Conservation (phyloP, 139 green algal genomes). For the Coelastrella sp. region DNA sequence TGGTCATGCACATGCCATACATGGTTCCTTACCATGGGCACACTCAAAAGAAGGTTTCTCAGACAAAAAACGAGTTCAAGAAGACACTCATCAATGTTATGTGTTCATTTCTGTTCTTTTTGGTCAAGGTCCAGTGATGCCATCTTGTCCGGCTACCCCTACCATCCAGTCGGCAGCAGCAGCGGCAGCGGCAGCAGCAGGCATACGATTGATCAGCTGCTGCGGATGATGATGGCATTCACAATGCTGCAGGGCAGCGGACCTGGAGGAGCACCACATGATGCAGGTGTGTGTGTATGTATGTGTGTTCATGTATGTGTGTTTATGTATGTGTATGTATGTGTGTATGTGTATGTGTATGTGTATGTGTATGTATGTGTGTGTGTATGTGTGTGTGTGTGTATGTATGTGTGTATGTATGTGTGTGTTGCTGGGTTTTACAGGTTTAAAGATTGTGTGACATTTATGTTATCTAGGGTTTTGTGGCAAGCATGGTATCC, state of each 20-base stretch:
- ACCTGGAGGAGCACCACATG: background rate
- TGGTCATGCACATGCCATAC: no score
- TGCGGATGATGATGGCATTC: constrained; percentile 50
- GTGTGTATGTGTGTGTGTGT: background rate
- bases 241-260: constrained; percentile 33
- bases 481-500: no score
- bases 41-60: no score
- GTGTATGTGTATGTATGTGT: background rate
- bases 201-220: constrained; percentile 43
- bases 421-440: no score
- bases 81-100: no score
- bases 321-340: background rate
- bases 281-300: background rate
- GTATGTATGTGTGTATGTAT: background rate
- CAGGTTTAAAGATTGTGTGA: no score
- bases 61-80: no score
- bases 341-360: no score
- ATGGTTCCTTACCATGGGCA: no score
- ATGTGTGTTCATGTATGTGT: no score
- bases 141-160: background rate
- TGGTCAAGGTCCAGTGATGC: background rate
- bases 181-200: background rate
- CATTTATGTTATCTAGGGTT: no score
- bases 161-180: background rate
- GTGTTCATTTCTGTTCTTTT: background rate